A percentile compares a stretch with the other conserved stretches of the same genome.
These are phyloP conservation scores for Colletotrichum karsti DNA, from an alignment of 2,329 filamentous ascomycete genomes.

Conservation along the genomic window DNA sequence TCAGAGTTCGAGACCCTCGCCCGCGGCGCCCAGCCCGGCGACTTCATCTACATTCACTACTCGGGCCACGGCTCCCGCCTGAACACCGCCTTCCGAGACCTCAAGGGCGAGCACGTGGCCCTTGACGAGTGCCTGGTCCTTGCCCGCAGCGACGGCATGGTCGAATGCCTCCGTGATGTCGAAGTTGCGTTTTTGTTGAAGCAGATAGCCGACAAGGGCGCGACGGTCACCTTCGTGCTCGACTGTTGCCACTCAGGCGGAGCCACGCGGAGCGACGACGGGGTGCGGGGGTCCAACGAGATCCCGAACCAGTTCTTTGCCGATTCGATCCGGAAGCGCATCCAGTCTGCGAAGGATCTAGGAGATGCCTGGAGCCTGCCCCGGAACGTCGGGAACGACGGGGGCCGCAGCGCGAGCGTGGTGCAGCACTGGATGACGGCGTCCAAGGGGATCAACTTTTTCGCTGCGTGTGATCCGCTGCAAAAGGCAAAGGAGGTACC, in stretches of 20 bases:
- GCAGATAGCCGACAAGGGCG: neutral
- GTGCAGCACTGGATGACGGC: neutral
- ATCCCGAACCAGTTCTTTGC: neutral
- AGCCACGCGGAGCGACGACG: neutral
- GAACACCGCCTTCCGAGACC: neutral
- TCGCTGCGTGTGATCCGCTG: neutral
- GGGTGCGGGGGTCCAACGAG: neutral
- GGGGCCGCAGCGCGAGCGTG: neutral
- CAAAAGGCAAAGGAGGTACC: neutral
- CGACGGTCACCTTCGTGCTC: neutral
- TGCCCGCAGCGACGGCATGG: neutral
- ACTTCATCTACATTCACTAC: neutral
- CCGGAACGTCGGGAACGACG: too few relatives aligned
- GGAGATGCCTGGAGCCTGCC: too few relatives aligned
- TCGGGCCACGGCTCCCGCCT: neutral
- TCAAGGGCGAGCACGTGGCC: neutral
- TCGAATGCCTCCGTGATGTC: neutral
- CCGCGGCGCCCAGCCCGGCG: neutral
- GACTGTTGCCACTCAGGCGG: neutral
- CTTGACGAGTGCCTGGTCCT: neutral
- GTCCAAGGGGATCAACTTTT: neutral
- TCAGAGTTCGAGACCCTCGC: neutral
- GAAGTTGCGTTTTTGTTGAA: neutral
- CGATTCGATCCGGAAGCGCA: neutral
- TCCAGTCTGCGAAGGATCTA: neutral